A percentile compares a stretch with the other conserved stretches of the same genome.
phyloP scores from a whole-genome alignment of 257 asterid genomes.

The Agastache rugosa region DNA sequence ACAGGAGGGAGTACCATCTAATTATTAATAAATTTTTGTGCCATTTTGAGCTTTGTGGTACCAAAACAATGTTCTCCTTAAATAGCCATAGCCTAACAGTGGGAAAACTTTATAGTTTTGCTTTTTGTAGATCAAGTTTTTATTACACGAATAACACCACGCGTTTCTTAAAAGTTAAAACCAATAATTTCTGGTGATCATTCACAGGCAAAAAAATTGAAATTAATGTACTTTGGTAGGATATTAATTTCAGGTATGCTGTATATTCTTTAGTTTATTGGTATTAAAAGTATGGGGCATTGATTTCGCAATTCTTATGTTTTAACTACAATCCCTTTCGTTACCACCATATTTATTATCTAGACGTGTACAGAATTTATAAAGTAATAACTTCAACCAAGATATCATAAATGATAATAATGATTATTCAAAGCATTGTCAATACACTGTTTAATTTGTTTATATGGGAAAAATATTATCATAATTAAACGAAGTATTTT shows the following conservation, averaged over 20 bases:
- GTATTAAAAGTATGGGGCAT: conserved; percentile 9
- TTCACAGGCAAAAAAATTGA: background rate
- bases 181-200: conserved; percentile 6
- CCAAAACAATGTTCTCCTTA: background rate
- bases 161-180: conserved; percentile 23
- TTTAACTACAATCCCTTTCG: background rate
- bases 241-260: conserved; percentile 35
- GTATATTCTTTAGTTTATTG: conserved; percentile 15
- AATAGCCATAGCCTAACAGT: background rate
- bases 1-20: too few relatives aligned
- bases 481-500: too few relatives aligned
- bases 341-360: conserved; percentile 21
- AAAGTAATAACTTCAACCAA: conserved; percentile 3
- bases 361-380: conserved; percentile 20
- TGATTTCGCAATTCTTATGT: conserved; percentile 27
- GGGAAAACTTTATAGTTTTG: conserved; percentile 22
- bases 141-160: conserved; percentile 25
- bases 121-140: conserved; percentile 6
- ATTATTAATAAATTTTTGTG: too few relatives aligned
- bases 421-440: background rate
- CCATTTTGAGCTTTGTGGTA: background rate
- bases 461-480: background rate
- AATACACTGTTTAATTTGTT: background rate
- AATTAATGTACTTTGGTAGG: conserved; percentile 30
- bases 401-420: conserved; percentile 13